Evolutionary conservation across 2,329 filamentous ascomycete genomes (phyloP).

Genomic region (Fusarium mexicanum): DNA sequence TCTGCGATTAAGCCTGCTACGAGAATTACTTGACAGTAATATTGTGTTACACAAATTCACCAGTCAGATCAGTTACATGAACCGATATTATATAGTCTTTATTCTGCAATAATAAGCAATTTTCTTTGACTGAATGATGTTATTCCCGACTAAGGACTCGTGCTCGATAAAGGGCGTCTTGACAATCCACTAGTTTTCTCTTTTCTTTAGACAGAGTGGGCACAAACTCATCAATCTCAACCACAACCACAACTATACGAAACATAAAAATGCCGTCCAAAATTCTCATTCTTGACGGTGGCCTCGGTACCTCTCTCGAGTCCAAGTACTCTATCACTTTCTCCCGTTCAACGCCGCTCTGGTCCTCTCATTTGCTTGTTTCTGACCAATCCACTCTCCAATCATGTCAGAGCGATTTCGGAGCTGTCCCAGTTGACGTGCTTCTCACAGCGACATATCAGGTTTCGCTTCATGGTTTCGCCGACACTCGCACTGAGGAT

Average conservation of each 20-base stretch:
- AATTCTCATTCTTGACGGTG: slow-evolving; percentile 69
- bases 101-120: no score
- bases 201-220: slow-evolving; percentile 1
- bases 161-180: slow-evolving; percentile 7
- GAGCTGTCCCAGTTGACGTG: slow-evolving; percentile 66
- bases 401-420: slow-evolving; percentile 66
- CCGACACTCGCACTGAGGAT: slow-evolving; percentile 54
- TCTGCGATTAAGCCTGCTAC: background rate
- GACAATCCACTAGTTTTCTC: slow-evolving; percentile 34
- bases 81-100: no score
- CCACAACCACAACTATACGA: slow-evolving; percentile 1
- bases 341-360: slow-evolving; percentile 64
- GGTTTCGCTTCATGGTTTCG: slow-evolving; percentile 66
- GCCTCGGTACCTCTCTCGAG: slow-evolving; percentile 73
- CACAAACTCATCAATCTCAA: slow-evolving; percentile 11
- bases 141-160: background rate
- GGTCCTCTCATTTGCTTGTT: slow-evolving; percentile 74
- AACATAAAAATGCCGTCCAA: slow-evolving; percentile 39
- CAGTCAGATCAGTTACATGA: background rate
- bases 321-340: slow-evolving; percentile 65
- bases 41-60: no score
- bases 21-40: background rate
- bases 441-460: slow-evolving; percentile 76
- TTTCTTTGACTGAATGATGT: background rate
- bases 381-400: slow-evolving; percentile 60